Base-by-base conservation (phyloP, 2,329 filamentous ascomycete species). In the Penicillium brasilianum region DNA sequence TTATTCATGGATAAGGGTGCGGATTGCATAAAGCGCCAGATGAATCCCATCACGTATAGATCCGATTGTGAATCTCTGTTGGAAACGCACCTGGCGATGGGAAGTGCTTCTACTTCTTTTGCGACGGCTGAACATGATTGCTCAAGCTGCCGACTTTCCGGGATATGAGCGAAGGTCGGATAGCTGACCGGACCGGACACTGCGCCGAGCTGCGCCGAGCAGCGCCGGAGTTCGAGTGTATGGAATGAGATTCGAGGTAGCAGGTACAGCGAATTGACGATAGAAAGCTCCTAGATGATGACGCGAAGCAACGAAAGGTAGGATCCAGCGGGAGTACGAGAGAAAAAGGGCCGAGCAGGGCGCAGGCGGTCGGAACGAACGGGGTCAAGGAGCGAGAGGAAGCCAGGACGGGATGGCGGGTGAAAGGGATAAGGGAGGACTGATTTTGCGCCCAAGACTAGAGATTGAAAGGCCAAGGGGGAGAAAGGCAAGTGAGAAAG, bases 31-130 rank as follows among this genome's bases (percentile, higher is more conserved):
- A 5, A n/a, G 32, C 8, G n/a, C 3, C 32, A 14, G 7, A 16
- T 51, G 22, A 8, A 51, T 9, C 36, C 18, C 49, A 20, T 37
- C 14, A 28, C n/a, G 10, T n/a, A 11, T n/a, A 37, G 20, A 20
- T 25, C 16, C 28, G 34, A 13, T 18, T 16, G 4, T n/a, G 25
- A 13, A 1, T 43, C 13, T n/a, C 25, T 6, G 10, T 11, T 48
- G 25, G 25, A 13, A 50, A 69, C 71, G 25, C 54, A 76, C 74
- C 66, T 74, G 72, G 58, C 72, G 70, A 71, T 82, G 81, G 51
- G 80, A 81, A 39, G 62, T 62, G 57, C 76, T 77, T 70, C 76
- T 76, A 54, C 76, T 77, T 71, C 76, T 76, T 70, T 73, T 78
- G 55, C 68, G 65, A 68, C 75, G 76, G 59, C 72, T 71, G 66